Percentiles rank a stretch among this genome's conserved stretches.
phyloP scores from a whole-genome alignment of 345 rosid genomes.

The Cardamine resedifolia region DNA sequence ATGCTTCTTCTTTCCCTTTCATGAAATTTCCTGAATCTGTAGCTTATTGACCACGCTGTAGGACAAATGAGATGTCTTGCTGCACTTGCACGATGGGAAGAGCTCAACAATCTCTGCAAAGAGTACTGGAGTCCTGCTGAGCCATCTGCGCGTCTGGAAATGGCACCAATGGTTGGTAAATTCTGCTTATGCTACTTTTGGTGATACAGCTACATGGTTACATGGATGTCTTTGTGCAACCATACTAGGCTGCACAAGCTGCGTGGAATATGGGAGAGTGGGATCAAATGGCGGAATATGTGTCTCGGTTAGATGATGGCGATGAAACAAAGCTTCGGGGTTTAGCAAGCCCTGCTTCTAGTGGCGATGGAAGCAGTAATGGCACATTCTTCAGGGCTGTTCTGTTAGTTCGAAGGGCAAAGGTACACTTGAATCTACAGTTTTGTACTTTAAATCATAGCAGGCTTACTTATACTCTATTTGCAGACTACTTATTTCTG shows the following conservation, averaged over 20 bases:
- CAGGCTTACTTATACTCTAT: slow-evolving; percentile 2
- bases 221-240: slow-evolving; percentile 21
- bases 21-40: slow-evolving; percentile 19
- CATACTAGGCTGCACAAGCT: slow-evolving; percentile 81
- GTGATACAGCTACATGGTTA: slow-evolving; percentile 19
- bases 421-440: slow-evolving; percentile 46
- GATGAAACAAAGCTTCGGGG: slow-evolving; percentile 86
- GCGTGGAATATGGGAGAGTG: slow-evolving; percentile 99
- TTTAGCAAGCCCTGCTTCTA: slow-evolving; percentile 82
- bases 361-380: slow-evolving; percentile 90
- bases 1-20: slow-evolving; percentile 19
- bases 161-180: slow-evolving; percentile 94
- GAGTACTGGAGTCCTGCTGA: slow-evolving; percentile 99
- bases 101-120: slow-evolving; percentile 89
- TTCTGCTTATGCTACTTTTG: slow-evolving; percentile 24
- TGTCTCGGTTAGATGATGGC: slow-evolving; percentile 89
- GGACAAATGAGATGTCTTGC: slow-evolving; percentile 99
- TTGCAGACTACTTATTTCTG: slow-evolving; percentile 14
- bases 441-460: slow-evolving; percentile 6
- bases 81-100: slow-evolving; percentile 98
- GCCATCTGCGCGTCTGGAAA: slow-evolving; percentile 92
- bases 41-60: slow-evolving; percentile 37
- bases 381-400: slow-evolving; percentile 98
- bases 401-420: slow-evolving; percentile 72
- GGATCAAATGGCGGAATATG: slow-evolving; percentile 99